Evolutionary conservation across 352 stramenopile genomes (phyloP).

Genomic region (Phytophthora meadii): DNA sequence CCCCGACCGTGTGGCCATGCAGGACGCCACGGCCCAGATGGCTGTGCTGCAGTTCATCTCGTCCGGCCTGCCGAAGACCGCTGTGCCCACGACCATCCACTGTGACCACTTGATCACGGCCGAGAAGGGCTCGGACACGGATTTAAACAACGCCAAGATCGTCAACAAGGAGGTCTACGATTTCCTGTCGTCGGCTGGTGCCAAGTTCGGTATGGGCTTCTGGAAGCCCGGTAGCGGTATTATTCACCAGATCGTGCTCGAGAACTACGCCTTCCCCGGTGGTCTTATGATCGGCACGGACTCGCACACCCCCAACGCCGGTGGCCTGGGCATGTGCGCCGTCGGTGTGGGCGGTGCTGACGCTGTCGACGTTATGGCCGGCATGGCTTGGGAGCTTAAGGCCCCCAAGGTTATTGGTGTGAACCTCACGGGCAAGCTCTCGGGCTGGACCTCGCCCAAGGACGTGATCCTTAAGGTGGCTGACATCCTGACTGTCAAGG

Average conservation of each 20-base stretch:
- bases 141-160: conserved; percentile 90
- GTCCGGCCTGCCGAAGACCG: conserved; percentile 93
- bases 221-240: conserved; percentile 95
- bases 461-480: conserved; percentile 96
- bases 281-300: conserved; percentile 96
- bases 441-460: conserved; percentile 94
- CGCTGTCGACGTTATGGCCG: conserved; percentile 94
- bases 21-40: conserved; percentile 95
- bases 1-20: conserved; percentile 94
- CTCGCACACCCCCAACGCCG: conserved; percentile 94
- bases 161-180: conserved; percentile 95
- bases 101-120: conserved; percentile 96
- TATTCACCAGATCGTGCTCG: conserved; percentile 95
- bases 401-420: conserved; percentile 95
- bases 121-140: conserved; percentile 89
- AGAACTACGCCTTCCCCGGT: conserved; percentile 96
- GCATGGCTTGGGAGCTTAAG: conserved; percentile 96
- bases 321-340: conserved; percentile 93
- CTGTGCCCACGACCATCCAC: conserved; percentile 94
- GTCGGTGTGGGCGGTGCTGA: conserved; percentile 93
- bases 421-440: conserved; percentile 93
- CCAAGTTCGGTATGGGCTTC: conserved; percentile 95
- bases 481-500: conserved; percentile 94
- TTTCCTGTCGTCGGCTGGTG: conserved; percentile 91
- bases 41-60: conserved; percentile 96